Conservation (phyloP, 371 early-diverging fungal genomes). For the Paraphysoderma sedebokerense region DNA sequence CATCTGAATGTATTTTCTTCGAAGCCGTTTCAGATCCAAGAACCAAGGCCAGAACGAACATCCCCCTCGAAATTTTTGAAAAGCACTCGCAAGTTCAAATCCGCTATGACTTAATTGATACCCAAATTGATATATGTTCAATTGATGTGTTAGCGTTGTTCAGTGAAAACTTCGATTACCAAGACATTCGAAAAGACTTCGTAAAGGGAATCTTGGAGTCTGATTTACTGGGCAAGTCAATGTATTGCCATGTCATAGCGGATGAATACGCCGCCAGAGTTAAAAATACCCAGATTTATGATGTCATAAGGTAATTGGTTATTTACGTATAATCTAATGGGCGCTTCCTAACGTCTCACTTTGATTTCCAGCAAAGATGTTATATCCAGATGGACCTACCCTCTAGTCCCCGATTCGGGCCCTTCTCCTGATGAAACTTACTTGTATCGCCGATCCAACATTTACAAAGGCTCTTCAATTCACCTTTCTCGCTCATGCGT, state of each 20-base stretch:
- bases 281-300: conserved; percentile 62
- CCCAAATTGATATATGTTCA: conserved; percentile 81
- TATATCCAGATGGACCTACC: conserved; percentile 79
- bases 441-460: neutral
- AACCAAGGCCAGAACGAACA: conserved; percentile 25
- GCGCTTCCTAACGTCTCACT: conserved; percentile 1
- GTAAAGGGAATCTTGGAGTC: conserved; percentile 79
- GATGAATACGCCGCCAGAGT: conserved; percentile 75
- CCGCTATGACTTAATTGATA: conserved; percentile 82
- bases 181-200: conserved; percentile 74
- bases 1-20: conserved; percentile 63
- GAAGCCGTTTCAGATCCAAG: conserved; percentile 49
- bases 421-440: neutral
- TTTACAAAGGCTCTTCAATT: neutral
- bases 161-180: conserved; percentile 95
- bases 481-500: conserved; percentile 33
- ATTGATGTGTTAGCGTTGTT: conserved; percentile 85
- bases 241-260: conserved; percentile 58
- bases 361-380: conserved; percentile 52
- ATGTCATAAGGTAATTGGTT: conserved; percentile 39
- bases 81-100: conserved; percentile 51
- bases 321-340: neutral
- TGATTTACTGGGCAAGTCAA: conserved; percentile 71
- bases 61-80: conserved; percentile 17
- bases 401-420: conserved; percentile 70